Base-by-base conservation (phyloP, 2,329 filamentous ascomycete species). In the Dothidotthia symphoricarpi region DNA sequence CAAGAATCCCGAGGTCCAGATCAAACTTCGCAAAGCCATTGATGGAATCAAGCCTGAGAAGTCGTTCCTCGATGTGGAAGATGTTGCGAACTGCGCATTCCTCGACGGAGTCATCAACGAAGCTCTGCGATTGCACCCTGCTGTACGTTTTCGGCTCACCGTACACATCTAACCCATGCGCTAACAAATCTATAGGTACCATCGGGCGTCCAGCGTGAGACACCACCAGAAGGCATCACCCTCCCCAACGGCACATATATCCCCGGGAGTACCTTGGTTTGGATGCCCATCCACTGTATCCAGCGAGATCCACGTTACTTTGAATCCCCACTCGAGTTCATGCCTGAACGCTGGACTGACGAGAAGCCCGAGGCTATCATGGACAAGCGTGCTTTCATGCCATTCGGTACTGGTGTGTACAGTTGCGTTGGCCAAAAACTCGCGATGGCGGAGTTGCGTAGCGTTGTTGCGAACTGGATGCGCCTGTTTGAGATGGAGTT, bases 391-490 rank as follows among this genome's bases (percentile, higher is more conserved):
- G 85, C 86, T 0, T 90, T 86, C 64, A 86, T 82, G 47, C 82
- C 86, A 1, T 88, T 87, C 51, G 79, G 75, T 24, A 69, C 85
- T 37, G 84, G 84, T 0, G 75, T 80, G 0, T 72, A 83, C n/a
- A 82, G 80, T 3, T 88, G 84, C 55, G 83, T 87, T 19, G 84
- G 83, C 1, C 86, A 86, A 72, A 75, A 62, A 1, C 66, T 85
- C 25, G 81, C 81, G 0, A 82, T 85, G 49, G 71, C 77, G 36
- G 82, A 85, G 68, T 78, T 85, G 75, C 75, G 71, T 39, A 76
- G 75, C 12, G 75, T 80, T 4, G 53, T 83, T 27, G 82, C 80
- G 22, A 70, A 82, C n/a, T 66, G 79, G 22, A 56, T 85, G 29
- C 81, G 72, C 48, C 43, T 74, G 42, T 85, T 82, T 49, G 81